Conservation (phyloP, 805 yeast species). For the Schwanniomyces occidentalis region DNA sequence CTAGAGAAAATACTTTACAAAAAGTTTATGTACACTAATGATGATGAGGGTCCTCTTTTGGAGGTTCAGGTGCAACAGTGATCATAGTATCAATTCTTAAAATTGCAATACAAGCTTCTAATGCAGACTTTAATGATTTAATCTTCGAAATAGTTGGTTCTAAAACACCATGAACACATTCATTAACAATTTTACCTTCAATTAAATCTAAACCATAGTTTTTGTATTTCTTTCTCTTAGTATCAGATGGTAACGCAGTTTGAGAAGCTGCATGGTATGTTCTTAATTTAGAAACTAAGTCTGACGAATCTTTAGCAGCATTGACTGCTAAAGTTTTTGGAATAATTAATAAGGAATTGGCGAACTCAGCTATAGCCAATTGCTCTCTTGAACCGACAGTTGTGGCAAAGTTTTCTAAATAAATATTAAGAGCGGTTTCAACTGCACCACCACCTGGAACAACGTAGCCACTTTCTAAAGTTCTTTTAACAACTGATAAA, state of each 20-base stretch:
- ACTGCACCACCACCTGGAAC: constrained; percentile 99
- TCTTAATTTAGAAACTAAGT: constrained; percentile 90
- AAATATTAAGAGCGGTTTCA: constrained; percentile 92
- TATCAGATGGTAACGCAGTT: constrained; percentile 77
- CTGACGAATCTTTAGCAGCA: constrained; percentile 97
- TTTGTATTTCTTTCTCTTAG: constrained; percentile 80
- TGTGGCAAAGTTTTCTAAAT: constrained; percentile 94
- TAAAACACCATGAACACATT: constrained; percentile 78
- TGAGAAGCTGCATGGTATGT: constrained; percentile 96
- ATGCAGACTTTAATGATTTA: constrained; percentile 89
- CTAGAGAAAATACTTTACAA: too few relatives aligned
- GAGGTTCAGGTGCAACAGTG: constrained; percentile 93
- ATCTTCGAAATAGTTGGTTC: constrained; percentile 95
- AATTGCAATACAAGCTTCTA: constrained; percentile 97
- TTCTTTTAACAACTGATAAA: constrained; percentile 89
- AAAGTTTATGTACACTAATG: constrained; percentile 51
- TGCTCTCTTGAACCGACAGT: constrained; percentile 98
- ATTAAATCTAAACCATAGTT: constrained; percentile 92
- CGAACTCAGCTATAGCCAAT: constrained; percentile 96
- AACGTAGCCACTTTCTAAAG: constrained; percentile 88
- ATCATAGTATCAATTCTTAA: constrained; percentile 98
- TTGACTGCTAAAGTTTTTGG: constrained; percentile 97
- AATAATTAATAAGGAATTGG: constrained; percentile 80
- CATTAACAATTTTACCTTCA: constrained; percentile 89
- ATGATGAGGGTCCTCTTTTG: constrained; percentile 87